phyloP scores from a whole-genome alignment of 2,329 filamentous ascomycete species.

The Zymoseptoria passerinii region DNA sequence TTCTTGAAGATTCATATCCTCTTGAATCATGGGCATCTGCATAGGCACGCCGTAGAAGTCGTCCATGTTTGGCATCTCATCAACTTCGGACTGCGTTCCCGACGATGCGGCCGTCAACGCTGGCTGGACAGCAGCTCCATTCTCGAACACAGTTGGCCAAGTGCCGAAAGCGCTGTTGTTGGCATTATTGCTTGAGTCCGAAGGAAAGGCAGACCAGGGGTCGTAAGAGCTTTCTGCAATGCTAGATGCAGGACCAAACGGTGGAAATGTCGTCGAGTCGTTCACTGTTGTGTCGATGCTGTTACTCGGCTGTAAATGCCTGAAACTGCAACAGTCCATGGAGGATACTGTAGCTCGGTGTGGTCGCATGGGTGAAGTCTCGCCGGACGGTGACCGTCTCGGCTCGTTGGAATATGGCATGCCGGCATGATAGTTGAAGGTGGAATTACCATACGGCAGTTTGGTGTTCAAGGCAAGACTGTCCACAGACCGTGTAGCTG shows the following conservation, averaged over 20 bases:
- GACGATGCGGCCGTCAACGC: constrained; percentile 32
- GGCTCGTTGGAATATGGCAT: constrained; percentile 7
- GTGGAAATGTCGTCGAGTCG: constrained; percentile 16
- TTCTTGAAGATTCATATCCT: constrained; percentile 15
- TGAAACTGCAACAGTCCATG: constrained; percentile 23
- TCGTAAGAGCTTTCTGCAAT: constrained; percentile 23
- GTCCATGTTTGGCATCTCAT: constrained; percentile 30
- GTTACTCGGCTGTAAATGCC: constrained; percentile 18
- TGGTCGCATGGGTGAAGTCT: constrained; percentile 22
- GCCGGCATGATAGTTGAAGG: constrained; percentile 2
- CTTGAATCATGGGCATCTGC: constrained; percentile 23
- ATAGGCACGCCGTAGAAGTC: constrained; percentile 25
- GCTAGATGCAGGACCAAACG: constrained; percentile 20
- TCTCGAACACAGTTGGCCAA: constrained; percentile 24
- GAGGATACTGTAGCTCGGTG: constrained; percentile 10
- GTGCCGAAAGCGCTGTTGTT: constrained; percentile 29
- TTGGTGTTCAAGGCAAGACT: constrained; percentile 36
- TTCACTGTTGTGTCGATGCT: constrained; percentile 18
- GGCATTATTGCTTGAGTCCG: constrained; percentile 18
- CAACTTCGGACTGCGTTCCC: constrained; percentile 32
- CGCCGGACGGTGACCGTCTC: constrained; percentile 26
- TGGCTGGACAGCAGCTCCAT: constrained; percentile 24
- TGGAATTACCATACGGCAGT: constrained; percentile 3
- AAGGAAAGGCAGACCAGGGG: constrained; percentile 25
- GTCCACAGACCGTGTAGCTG: constrained; percentile 45